These are phyloP conservation scores for Fusarium sp. DNA, from an alignment of 2,329 filamentous ascomycete species.

Conservation along the genomic window DNA sequence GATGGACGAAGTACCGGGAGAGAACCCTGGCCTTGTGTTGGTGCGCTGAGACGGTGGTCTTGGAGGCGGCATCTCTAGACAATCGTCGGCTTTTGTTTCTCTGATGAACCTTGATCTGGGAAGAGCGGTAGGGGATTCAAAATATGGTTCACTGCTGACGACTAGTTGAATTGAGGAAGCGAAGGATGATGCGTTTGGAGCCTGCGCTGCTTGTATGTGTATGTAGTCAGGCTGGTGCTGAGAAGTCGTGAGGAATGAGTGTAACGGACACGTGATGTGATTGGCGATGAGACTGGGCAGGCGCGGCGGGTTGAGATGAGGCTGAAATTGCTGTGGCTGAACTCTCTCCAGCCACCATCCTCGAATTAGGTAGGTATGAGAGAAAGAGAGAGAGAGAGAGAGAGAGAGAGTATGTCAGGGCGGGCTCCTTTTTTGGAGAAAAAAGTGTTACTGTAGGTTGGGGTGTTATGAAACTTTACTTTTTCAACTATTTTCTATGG, in stretches of 20 bases:
- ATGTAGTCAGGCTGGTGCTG: not conserved
- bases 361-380: too few relatives aligned
- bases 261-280: not conserved
- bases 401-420: too few relatives aligned
- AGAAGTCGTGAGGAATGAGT: not conserved
- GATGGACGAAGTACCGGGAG: not conserved
- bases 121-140: not conserved
- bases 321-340: not conserved
- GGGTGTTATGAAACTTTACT: too few relatives aligned
- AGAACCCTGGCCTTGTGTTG: not conserved
- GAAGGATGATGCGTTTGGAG: not conserved
- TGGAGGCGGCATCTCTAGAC: not conserved
- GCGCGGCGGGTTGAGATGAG: not conserved
- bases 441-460: too few relatives aligned
- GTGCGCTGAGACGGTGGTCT: not conserved
- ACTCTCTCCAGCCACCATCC: too few relatives aligned
- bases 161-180: not conserved
- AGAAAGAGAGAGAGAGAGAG: too few relatives aligned
- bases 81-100: not conserved
- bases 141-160: too few relatives aligned
- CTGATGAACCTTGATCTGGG: not conserved
- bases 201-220: not conserved
- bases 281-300: not conserved
- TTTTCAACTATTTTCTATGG: too few relatives aligned
- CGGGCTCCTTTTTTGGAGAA: too few relatives aligned